A percentile compares a stretch with the other conserved stretches of the same genome.
These are phyloP conservation scores for Boletus rubroflammeus DNA, from an alignment of 768 basidiomycete species.

Conservation along the genomic window DNA sequence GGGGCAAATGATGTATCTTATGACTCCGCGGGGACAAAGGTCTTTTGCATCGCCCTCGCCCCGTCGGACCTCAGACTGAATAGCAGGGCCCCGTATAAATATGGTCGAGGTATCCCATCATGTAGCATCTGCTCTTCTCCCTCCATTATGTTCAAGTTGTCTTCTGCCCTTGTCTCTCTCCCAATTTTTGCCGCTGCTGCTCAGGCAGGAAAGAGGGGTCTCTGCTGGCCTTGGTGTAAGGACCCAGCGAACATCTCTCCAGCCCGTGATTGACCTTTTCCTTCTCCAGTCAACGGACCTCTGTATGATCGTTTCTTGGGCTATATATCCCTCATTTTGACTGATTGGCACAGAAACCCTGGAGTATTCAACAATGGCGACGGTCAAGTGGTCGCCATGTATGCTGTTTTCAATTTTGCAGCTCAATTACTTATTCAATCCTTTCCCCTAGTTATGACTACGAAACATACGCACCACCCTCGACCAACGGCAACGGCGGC, in stretches of 20 bases:
- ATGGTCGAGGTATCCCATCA: neutral
- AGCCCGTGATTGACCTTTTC: neutral
- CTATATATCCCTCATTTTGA: neutral
- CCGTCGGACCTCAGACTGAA: neutral
- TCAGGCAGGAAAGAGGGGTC: constrained; percentile 37
- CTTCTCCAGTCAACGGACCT: constrained; percentile 22
- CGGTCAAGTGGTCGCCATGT: constrained; percentile 35
- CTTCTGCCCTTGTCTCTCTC: constrained; percentile 15
- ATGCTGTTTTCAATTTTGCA: neutral
- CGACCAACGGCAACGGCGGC: constrained; percentile 35
- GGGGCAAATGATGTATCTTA: neutral
- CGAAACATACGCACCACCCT: constrained; percentile 34
- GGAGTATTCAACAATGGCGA: constrained; percentile 32
- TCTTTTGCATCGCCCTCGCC: neutral
- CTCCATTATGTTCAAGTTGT: constrained; percentile 14
- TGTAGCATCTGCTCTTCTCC: neutral
- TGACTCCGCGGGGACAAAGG: neutral
- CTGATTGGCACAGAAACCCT: constrained; percentile 19
- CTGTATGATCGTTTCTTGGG: constrained; percentile 23
- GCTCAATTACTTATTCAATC: neutral
- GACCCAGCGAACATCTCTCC: neutral
- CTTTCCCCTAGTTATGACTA: constrained; percentile 33
- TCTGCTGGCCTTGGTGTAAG: constrained; percentile 37
- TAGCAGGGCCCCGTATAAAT: constrained; percentile 8
- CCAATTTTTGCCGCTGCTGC: constrained; percentile 15